These are phyloP conservation scores for Dovyalis caffra DNA, from an alignment of 345 rosid genomes.

Conservation along the genomic window DNA sequence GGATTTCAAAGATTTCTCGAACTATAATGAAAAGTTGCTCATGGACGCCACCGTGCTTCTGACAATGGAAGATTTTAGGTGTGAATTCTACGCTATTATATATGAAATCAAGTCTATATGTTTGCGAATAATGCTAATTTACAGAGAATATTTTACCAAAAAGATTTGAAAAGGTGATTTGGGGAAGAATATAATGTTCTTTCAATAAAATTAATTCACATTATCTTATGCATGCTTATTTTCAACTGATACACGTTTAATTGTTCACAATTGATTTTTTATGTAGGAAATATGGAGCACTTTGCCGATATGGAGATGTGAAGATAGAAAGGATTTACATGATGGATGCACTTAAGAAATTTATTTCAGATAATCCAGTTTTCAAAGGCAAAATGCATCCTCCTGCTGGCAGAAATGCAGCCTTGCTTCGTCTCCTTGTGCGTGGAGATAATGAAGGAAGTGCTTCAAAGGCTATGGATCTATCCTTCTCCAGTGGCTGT, in stretches of 20 bases:
- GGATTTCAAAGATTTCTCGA: neutral
- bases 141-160: too few species aligned
- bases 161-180: too few species aligned
- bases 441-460: neutral
- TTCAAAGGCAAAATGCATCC: neutral
- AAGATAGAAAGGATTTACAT: neutral
- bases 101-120: too few species aligned
- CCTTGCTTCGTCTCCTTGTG: neutral
- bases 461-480: too few species aligned
- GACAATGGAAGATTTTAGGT: constrained; percentile 15
- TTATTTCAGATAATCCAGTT: neutral
- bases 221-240: too few species aligned
- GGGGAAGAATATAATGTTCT: too few species aligned
- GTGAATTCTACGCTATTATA: neutral
- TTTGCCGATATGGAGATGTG: neutral
- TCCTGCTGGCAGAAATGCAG: neutral
- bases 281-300: neutral
- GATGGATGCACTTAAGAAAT: neutral
- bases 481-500: too few species aligned
- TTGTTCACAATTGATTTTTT: too few species aligned
- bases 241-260: too few species aligned
- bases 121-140: too few species aligned
- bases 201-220: too few species aligned
- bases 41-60: neutral
- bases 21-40: constrained; percentile 1